These are phyloP conservation scores for California macrophylla DNA, from an alignment of 441 rosid species.

Conservation along the genomic window DNA sequence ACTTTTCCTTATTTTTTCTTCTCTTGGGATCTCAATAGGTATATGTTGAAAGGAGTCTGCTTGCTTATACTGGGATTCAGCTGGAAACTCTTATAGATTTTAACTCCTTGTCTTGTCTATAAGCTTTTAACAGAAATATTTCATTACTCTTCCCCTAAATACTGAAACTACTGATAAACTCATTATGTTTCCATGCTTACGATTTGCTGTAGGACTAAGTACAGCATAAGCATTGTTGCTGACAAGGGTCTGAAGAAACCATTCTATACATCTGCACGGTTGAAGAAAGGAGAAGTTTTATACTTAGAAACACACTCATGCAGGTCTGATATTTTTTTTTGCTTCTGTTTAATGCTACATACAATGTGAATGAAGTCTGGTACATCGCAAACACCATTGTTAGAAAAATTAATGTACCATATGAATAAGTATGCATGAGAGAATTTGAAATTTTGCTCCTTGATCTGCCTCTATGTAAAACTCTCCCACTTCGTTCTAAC, in stretches of 20 bases:
- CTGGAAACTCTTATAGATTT: neutral
- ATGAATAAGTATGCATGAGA: neutral
- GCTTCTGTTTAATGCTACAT: neutral
- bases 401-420: neutral
- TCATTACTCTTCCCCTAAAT: neutral
- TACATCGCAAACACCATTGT: neutral
- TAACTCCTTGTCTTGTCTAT: neutral
- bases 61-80: neutral
- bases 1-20: neutral
- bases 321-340: conserved; percentile 41
- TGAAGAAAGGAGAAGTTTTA: conserved; percentile 94
- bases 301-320: conserved; percentile 88
- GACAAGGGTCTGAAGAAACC: conserved; percentile 96
- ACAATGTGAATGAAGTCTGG: neutral
- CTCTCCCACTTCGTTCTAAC: neutral
- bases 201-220: conserved; percentile 62
- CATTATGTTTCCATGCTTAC: conserved; percentile 10
- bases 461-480: neutral
- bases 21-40: neutral
- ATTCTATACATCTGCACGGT: conserved; percentile 86
- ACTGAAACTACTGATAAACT: neutral
- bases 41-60: neutral
- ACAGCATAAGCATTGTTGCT: conserved; percentile 89
- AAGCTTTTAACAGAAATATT: neutral
- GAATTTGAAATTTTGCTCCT: neutral